phyloP scores from a whole-genome alignment of 306 rosid species.

The Phaseolus lunatus region DNA sequence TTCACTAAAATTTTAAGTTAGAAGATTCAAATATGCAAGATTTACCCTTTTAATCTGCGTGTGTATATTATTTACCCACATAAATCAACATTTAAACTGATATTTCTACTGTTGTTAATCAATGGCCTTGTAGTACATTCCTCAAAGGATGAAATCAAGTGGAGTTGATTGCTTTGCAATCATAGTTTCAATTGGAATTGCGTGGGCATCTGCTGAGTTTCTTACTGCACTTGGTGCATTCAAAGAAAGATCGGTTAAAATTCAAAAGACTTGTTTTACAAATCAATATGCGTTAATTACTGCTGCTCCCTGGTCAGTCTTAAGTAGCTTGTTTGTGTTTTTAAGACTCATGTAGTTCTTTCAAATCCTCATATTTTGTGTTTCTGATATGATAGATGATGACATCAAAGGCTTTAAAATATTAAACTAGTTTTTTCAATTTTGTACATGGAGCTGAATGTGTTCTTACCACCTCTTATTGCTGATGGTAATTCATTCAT shows the following conservation, averaged over 20 bases:
- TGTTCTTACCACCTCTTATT: slow-evolving; percentile 13
- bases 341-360: slow-evolving; percentile 3
- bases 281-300: slow-evolving; percentile 83
- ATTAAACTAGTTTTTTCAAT: neutral
- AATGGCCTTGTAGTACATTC: slow-evolving; percentile 69
- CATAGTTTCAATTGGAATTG: slow-evolving; percentile 62
- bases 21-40: neutral
- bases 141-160: slow-evolving; percentile 53
- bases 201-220: slow-evolving; percentile 78
- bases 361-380: neutral
- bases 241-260: slow-evolving; percentile 54
- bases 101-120: slow-evolving; percentile 41
- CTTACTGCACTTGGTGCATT: slow-evolving; percentile 87
- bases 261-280: slow-evolving; percentile 85
- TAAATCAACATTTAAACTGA: slow-evolving; percentile 5
- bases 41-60: neutral
- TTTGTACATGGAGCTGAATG: slow-evolving; percentile 13
- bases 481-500: slow-evolving; percentile 13
- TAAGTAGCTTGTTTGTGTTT: slow-evolving; percentile 12
- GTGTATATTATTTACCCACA: neutral
- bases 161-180: slow-evolving; percentile 65
- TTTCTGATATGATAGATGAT: neutral
- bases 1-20: slow-evolving; percentile 6
- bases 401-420: slow-evolving; percentile 6
- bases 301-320: slow-evolving; percentile 81